A percentile compares a stretch with the other conserved stretches of the same genome.
These are phyloP conservation scores for Hymenoscyphus fructigenus DNA, from an alignment of 2,329 filamentous ascomycete genomes.

Conservation along the genomic window DNA sequence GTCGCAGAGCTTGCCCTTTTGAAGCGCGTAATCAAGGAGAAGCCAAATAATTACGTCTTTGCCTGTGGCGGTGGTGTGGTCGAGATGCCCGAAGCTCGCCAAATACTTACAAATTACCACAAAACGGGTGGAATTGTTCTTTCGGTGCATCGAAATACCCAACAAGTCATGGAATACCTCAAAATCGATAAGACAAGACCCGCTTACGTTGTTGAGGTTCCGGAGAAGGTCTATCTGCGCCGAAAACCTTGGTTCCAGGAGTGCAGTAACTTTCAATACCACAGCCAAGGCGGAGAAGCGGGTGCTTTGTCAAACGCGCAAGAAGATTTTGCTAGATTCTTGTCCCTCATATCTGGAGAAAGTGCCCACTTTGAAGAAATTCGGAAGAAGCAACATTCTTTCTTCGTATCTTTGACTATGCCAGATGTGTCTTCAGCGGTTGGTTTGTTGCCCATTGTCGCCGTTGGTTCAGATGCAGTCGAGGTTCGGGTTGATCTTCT, in stretches of 20 bases:
- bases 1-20: slow-evolving; percentile 75
- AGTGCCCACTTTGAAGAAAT: slow-evolving; percentile 54
- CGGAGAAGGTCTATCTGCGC: slow-evolving; percentile 85
- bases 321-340: slow-evolving; percentile 71
- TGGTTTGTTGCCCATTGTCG: slow-evolving; percentile 66
- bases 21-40: slow-evolving; percentile 70
- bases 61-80: slow-evolving; percentile 94
- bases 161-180: slow-evolving; percentile 84
- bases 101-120: slow-evolving; percentile 71
- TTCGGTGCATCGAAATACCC: slow-evolving; percentile 82
- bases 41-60: slow-evolving; percentile 75
- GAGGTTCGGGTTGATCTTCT: slow-evolving; percentile 92
- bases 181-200: slow-evolving; percentile 86
- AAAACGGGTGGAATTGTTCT: slow-evolving; percentile 79
- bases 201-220: slow-evolving; percentile 89
- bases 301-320: slow-evolving; percentile 34
- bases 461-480: slow-evolving; percentile 86
- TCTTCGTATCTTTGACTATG: slow-evolving; percentile 89
- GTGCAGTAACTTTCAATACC: slow-evolving; percentile 93
- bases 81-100: slow-evolving; percentile 76
- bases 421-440: slow-evolving; percentile 67
- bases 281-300: slow-evolving; percentile 64
- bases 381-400: slow-evolving; percentile 71
- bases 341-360: slow-evolving; percentile 66
- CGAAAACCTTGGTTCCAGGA: slow-evolving; percentile 87